Base-by-base conservation (phyloP, 768 basidiomycete genomes). In the Lactifluus pinguis region DNA sequence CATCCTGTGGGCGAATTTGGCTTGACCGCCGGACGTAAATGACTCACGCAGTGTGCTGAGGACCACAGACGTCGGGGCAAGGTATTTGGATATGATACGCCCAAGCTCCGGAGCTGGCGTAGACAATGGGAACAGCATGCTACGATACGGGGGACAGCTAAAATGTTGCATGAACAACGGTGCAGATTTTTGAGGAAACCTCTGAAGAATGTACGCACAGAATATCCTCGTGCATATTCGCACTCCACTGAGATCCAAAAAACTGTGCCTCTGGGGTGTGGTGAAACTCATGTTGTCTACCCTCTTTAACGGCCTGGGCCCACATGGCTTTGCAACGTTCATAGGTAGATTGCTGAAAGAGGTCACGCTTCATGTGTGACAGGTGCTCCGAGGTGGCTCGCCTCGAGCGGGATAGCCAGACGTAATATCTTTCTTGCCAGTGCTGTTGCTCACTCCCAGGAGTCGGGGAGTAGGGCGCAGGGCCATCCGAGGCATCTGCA, bases 371-470 rank as follows among this genome's bases (percentile, higher is more conserved):
- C 87, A 90, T 89, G 52, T 76, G 75, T 17, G 79, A 72, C 53
- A 84, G 71, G 67, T 82, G 83, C 68, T 85, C 80, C 64, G 78
- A 75, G 8, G 79, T 76, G 11, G 79, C 81, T 69, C 75, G 76
- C 51, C 77, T 75, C 52, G 77, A 82, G 56, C 75, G 76, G 15
- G 80, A 80, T 53, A 81, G 78, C 86, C 87, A 89, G 45, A 91
- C 66, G 68, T 91, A 91, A 79, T 80, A 86, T 5, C 88, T 87
- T 66, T 84, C 82, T 58, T 87, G 78, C 88, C 88, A 91, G 66
- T 80, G 78, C 63, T 79, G 82, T 45, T 74, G 75, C 21, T 79
- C 74, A 42, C 62, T 72, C 60, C 59, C 72, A 25, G 67, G 30
- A 42, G 55, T 42, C 14, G 59, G 30, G 45, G 59, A 8, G 42